Evolutionary conservation across 2,329 filamentous ascomycete species (phyloP), one percentile per base, ranked within the genome.

Genomic region (Bipolaris oryzae): DNA sequence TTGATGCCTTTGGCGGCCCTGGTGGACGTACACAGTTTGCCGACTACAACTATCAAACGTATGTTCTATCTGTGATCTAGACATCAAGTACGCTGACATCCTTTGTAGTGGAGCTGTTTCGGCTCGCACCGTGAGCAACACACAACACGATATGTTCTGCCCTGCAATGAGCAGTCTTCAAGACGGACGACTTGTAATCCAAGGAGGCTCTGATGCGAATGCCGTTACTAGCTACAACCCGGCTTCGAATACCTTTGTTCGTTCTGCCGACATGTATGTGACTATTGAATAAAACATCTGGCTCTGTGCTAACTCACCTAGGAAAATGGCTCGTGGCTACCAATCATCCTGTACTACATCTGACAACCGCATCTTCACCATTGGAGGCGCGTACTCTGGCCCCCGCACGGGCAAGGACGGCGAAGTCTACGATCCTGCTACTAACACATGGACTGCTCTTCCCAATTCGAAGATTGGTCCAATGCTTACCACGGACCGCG

Each of bases 131-230:
- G 60, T 70, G 11, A 57, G 57, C 53, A 68, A 70, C 23, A 70
- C 67, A 16, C 55, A 66, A 10, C 67, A 70, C 23, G 67, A 70
- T 37, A 70, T 70, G 67, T 70, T 70, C 33, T 70, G 67, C 41
- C 67, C 67, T 5, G 67, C 61, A 37, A 67, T 70, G 25, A 70
- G 66, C 52, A 64, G 59, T 53, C 56, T 68, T 6, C 56, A 66
- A 39, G 63, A 68, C 20, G 67, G 67, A 3, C 60, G 63, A 11
- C 60, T 70, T 41, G 43, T 68, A 21, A 67, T 70, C 34, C 66
- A 68, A 13, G 67, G 67, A 37, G 67, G 67, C 6, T 64, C 64
- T 16, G 61, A 70, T 53, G 67, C 67, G 23, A 58, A 62, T 5
- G 57, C 46, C n/a, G 67, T 62, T 13, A 67, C 60, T 48, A 61